Conservation (phyloP, 2,329 filamentous ascomycete genomes). For the Nigrospora osmanthi region DNA sequence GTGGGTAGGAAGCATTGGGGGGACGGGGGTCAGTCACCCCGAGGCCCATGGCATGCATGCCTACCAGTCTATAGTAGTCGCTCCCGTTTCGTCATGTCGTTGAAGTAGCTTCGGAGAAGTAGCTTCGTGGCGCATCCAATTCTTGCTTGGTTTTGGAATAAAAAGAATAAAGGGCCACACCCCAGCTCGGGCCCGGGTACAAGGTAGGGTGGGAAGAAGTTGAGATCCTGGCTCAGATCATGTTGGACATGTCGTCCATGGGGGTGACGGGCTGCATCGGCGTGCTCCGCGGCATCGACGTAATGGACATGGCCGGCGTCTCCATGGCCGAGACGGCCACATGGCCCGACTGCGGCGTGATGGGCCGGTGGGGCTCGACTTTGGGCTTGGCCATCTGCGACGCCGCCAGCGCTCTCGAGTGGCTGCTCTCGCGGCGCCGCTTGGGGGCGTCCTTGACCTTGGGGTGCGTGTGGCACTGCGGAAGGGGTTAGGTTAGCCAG, state of each 20-base stretch:
- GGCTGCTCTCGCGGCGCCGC: slow-evolving; percentile 54
- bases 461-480: slow-evolving; percentile 61
- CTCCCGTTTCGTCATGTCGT: slow-evolving; percentile 11
- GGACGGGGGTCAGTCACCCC: slow-evolving; percentile 1
- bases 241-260: slow-evolving; percentile 33
- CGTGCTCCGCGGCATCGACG: slow-evolving; percentile 15
- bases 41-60: neutral
- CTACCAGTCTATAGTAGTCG: slow-evolving; percentile 18
- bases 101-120: slow-evolving; percentile 11
- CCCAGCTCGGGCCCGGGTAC: too few relatives aligned
- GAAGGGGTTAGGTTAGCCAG: slow-evolving; percentile 10
- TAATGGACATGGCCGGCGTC: slow-evolving; percentile 27
- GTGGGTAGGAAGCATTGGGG: neutral
- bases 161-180: slow-evolving; percentile 6
- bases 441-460: slow-evolving; percentile 67
- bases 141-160: slow-evolving; percentile 7
- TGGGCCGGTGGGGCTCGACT: slow-evolving; percentile 30
- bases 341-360: slow-evolving; percentile 36
- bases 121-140: slow-evolving; percentile 17
- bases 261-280: slow-evolving; percentile 24
- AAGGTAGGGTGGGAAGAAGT: neutral
- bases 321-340: slow-evolving; percentile 21
- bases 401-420: slow-evolving; percentile 33
- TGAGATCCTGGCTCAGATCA: slow-evolving; percentile 31
- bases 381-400: slow-evolving; percentile 39